Base-by-base conservation (phyloP, 352 stramenopile species). In the Phytopythium boreale region DNA sequence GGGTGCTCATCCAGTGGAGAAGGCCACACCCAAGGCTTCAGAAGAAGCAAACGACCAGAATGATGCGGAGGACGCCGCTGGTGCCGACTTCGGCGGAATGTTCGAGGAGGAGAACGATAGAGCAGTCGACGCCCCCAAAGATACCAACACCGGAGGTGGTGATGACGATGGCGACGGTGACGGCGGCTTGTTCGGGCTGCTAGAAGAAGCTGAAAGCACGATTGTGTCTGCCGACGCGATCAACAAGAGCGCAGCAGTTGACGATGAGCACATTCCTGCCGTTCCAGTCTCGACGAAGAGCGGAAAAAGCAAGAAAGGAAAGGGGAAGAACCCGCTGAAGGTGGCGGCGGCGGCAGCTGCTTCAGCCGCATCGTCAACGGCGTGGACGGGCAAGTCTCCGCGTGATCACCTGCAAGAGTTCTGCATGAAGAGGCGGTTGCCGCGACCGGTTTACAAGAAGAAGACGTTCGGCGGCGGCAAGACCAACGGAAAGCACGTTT, bases 321-420 rank as follows among this genome's bases (percentile, higher is more conserved):
- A 75, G 60, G 65, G 57, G 53, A 74, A 76, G 64, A 73, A 70
- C 31, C 47, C 76, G 52, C 34, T 80, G 15, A 77, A 74, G 49
- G 52, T 64, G 7, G 61, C 72, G 47, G 63, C 70, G 4, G 64
- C 62, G 1, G 63, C 62, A 31, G 59, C 65, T 50, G 55, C 62
- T 24, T 43, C 63, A 36, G 56, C 67, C 41, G 39, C 62, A 24
- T 36, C 63, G 9, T 34, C 68, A 4, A 15, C 70, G 2, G 67
- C 70, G 36, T 93, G 84, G 84, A 93, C 81, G 0, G 84, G 84
- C 44, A 94, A 91, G 51, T 97, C 89, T 4, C 93, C 95, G 4
- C 78, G 94, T 36, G 82, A 97, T 58, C 82, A 95, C 36, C 71
- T 98, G 37, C 75, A 97, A 31, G 88, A 98, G 53, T 77, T 88